Percentiles rank a stretch among this genome's conserved stretches.
Conservation (phyloP, 345 rosid species). For the Crucihimalaya himalaica region DNA sequence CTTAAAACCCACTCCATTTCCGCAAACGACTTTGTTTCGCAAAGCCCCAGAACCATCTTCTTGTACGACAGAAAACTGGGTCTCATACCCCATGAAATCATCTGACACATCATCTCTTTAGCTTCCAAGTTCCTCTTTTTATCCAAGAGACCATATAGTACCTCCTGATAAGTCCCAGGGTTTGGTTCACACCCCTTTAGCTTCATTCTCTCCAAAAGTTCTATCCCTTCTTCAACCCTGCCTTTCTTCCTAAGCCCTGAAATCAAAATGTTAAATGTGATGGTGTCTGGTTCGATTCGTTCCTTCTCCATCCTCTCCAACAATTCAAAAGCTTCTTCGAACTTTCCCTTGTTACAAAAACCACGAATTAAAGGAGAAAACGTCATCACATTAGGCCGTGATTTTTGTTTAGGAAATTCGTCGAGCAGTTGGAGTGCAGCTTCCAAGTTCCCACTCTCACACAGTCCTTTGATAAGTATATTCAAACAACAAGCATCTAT, state of each 20-base stretch:
- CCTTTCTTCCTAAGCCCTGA: slow-evolving; percentile 81
- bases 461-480: slow-evolving; percentile 74
- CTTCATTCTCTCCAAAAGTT: slow-evolving; percentile 63
- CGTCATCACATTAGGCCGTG: slow-evolving; percentile 71
- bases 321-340: slow-evolving; percentile 62
- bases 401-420: slow-evolving; percentile 84
- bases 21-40: slow-evolving; percentile 44
- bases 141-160: slow-evolving; percentile 77
- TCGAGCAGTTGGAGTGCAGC: slow-evolving; percentile 79
- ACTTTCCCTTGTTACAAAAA: slow-evolving; percentile 58
- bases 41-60: slow-evolving; percentile 64
- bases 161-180: slow-evolving; percentile 73
- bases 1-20: slow-evolving; percentile 73
- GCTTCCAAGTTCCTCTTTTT: slow-evolving; percentile 57
- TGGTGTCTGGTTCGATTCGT: slow-evolving; percentile 63
- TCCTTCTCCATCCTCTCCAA: slow-evolving; percentile 75
- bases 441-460: slow-evolving; percentile 66
- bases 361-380: slow-evolving; percentile 74
- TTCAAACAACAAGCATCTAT: slow-evolving; percentile 86
- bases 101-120: slow-evolving; percentile 52
- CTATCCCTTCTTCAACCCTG: slow-evolving; percentile 66
- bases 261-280: slow-evolving; percentile 82
- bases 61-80: slow-evolving; percentile 76
- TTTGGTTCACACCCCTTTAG: slow-evolving; percentile 70
- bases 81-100: slow-evolving; percentile 54